These are phyloP conservation scores for Exophiala phaeomuriformis DNA, from an alignment of 2,329 filamentous ascomycete species.

Conservation along the genomic window DNA sequence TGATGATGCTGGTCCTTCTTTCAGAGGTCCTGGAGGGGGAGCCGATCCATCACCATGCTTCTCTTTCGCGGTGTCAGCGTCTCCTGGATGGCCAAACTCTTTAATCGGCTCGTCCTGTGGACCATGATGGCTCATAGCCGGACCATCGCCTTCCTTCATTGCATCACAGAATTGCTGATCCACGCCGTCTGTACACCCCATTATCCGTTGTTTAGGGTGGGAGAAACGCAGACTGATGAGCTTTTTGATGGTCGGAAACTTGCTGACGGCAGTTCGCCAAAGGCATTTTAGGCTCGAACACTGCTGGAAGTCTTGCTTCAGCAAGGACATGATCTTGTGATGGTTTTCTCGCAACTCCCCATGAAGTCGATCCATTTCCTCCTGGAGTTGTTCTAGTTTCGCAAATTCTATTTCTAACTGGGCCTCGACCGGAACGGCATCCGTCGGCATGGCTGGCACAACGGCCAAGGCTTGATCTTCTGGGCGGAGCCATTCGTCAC, in stretches of 20 bases:
- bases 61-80: too few relatives aligned
- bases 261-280: constrained; percentile 28
- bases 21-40: background rate
- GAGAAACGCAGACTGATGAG: constrained; percentile 29
- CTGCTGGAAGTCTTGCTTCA: constrained; percentile 29
- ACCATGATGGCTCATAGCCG: background rate
- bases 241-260: constrained; percentile 29
- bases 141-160: background rate
- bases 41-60: background rate
- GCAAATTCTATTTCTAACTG: constrained; percentile 27
- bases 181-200: constrained; percentile 13
- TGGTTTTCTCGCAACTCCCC: constrained; percentile 28
- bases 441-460: constrained; percentile 1
- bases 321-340: constrained; percentile 27
- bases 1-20: background rate
- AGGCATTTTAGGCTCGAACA: constrained; percentile 30
- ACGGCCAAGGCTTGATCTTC: constrained; percentile 9
- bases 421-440: constrained; percentile 1
- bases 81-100: too few relatives aligned
- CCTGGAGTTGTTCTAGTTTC: constrained; percentile 28
- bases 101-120: background rate
- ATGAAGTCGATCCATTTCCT: constrained; percentile 27
- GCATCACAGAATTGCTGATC: constrained; percentile 11
- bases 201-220: constrained; percentile 13
- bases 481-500: constrained; percentile 26